Conservation (phyloP, 306 rosid species). For the Medicago truncatula region DNA sequence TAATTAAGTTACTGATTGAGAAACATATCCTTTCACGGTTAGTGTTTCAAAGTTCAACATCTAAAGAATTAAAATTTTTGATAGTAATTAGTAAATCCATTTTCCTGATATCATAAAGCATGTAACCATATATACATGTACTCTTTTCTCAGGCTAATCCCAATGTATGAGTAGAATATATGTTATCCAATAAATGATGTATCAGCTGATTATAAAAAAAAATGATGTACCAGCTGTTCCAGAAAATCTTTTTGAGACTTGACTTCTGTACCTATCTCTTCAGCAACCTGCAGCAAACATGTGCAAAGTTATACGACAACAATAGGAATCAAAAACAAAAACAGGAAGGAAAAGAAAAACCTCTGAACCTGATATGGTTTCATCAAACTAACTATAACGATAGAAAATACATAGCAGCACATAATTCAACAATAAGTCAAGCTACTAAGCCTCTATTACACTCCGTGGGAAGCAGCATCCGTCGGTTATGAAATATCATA, state of each 20-base stretch:
- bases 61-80: conserved; percentile 6
- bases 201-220: conserved; percentile 55
- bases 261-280: conserved; percentile 81
- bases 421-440: conserved; percentile 16
- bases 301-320: conserved; percentile 18
- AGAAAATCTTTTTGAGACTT: conserved; percentile 71
- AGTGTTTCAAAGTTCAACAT: conserved; percentile 26
- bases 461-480: background rate
- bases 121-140: background rate
- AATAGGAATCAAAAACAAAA: conserved; percentile 8
- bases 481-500: background rate
- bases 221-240: conserved; percentile 65
- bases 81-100: conserved; percentile 15
- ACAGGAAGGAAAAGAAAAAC: background rate
- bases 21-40: conserved; percentile 30
- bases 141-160: background rate
- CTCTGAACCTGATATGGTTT: conserved; percentile 5
- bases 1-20: background rate
- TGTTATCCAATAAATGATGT: conserved; percentile 28
- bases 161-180: background rate
- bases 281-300: conserved; percentile 76
- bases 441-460: background rate
- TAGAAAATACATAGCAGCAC: background rate
- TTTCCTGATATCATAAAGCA: conserved; percentile 14
- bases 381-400: background rate